Evolutionary conservation across 2,329 filamentous ascomycete species (phyloP).

Genomic region (Pochonia chlamydosporia): DNA sequence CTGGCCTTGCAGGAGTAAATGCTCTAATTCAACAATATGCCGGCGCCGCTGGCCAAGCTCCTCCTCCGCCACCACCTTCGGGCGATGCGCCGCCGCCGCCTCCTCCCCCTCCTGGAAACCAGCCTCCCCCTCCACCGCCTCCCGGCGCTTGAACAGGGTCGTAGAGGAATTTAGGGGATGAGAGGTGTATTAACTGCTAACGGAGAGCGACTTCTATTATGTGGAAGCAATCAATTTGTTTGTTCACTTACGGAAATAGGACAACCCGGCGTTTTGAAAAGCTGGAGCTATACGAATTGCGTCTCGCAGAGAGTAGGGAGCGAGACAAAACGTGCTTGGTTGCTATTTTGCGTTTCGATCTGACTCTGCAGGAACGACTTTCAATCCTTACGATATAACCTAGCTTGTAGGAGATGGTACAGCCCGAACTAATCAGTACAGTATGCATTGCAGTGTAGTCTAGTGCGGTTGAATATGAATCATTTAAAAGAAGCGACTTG

Average conservation of each 20-base stretch:
- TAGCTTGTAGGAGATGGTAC: not conserved
- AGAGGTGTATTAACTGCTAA: not conserved
- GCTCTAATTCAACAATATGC: slow-evolving; percentile 64
- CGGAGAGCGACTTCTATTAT: not conserved
- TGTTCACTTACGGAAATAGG: not conserved
- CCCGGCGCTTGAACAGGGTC: slow-evolving; percentile 34
- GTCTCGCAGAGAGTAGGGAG: not conserved
- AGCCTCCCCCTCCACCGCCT: slow-evolving; percentile 60
- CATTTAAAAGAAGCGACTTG: too few species aligned
- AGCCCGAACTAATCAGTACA: not conserved
- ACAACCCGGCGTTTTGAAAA: not conserved
- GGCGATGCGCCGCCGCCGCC: slow-evolving; percentile 42
- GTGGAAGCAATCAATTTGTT: not conserved
- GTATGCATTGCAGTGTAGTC: not conserved
- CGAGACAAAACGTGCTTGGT: not conserved
- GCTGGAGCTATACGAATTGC: not conserved
- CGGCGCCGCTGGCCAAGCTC: slow-evolving; percentile 46
- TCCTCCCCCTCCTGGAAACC: slow-evolving; percentile 58
- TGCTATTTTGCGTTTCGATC: not conserved
- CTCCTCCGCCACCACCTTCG: slow-evolving; percentile 57
- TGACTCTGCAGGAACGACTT: not conserved
- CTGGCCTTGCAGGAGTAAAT: slow-evolving; percentile 53
- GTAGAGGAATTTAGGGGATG: not conserved
- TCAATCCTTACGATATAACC: not conserved
- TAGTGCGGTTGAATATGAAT: not conserved